phyloP scores from a whole-genome alignment of 176 grass and related monocot genomes.

The Avena atlantica region DNA sequence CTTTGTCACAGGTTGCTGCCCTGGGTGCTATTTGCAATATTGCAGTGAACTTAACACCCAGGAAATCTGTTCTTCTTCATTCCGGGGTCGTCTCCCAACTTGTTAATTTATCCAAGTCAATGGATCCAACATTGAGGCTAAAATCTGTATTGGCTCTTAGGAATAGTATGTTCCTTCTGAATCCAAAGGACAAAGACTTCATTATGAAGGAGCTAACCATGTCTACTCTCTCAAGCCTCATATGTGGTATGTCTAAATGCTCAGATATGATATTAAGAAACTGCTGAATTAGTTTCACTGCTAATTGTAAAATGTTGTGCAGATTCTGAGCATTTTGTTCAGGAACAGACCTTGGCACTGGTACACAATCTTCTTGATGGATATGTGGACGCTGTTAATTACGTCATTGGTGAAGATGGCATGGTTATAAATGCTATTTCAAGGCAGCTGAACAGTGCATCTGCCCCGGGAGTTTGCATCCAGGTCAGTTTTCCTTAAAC shows the following conservation, averaged over 20 bases:
- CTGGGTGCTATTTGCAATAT: slow-evolving; percentile 94
- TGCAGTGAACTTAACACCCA: slow-evolving; percentile 77
- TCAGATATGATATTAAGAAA: slow-evolving; percentile 20
- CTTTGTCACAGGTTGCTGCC: slow-evolving; percentile 71
- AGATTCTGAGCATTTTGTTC: slow-evolving; percentile 92
- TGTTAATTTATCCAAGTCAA: slow-evolving; percentile 82
- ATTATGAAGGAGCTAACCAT: slow-evolving; percentile 79
- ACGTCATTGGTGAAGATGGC: slow-evolving; percentile 70
- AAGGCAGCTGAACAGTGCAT: slow-evolving; percentile 70
- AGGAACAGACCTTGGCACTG: slow-evolving; percentile 88
- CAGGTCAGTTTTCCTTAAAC: slow-evolving; percentile 65
- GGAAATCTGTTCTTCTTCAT: slow-evolving; percentile 80
- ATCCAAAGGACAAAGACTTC: slow-evolving; percentile 80
- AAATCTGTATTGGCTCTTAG: slow-evolving; percentile 88
- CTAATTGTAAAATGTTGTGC: slow-evolving; percentile 48
- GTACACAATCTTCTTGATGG: slow-evolving; percentile 89
- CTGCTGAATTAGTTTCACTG: slow-evolving; percentile 23
- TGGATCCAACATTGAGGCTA: slow-evolving; percentile 79
- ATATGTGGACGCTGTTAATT: slow-evolving; percentile 59
- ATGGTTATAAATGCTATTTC: slow-evolving; percentile 75
- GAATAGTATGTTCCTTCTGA: slow-evolving; percentile 94
- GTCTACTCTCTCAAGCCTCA: slow-evolving; percentile 74
- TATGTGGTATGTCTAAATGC: slow-evolving; percentile 70
- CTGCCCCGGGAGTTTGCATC: slow-evolving; percentile 65
- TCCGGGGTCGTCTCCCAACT: slow-evolving; percentile 74